phyloP scores from a whole-genome alignment of 345 rosid species.

The Eucalyptus virginea region DNA sequence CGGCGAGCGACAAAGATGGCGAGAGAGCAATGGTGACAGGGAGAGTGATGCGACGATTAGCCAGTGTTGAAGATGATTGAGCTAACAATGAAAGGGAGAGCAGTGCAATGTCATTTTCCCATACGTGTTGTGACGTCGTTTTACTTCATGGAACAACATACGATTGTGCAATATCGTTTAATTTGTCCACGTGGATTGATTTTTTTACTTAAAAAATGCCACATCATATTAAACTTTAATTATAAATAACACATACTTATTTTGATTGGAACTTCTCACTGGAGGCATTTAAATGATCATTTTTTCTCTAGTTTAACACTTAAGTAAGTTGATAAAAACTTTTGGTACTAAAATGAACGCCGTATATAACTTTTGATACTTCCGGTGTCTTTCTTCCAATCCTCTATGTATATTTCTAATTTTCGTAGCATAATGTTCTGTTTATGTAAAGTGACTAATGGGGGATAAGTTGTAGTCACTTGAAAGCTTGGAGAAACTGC shows the following conservation, averaged over 20 bases:
- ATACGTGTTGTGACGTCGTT: background rate
- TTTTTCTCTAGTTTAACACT: too few species aligned
- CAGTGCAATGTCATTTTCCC: background rate
- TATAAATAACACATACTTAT: background rate
- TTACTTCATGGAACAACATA: background rate
- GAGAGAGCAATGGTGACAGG: background rate
- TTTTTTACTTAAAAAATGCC: too few species aligned
- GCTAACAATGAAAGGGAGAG: background rate
- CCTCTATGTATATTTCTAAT: background rate
- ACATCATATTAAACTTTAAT: background rate
- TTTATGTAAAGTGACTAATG: background rate
- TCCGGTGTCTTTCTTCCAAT: background rate
- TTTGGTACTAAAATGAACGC: rapidly evolving
- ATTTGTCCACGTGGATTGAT: background rate
- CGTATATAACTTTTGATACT: background rate
- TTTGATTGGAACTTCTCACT: rapidly evolving
- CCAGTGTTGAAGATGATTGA: background rate
- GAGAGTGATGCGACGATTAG: background rate
- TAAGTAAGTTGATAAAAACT: background rate
- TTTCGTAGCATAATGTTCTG: background rate
- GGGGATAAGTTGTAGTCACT: background rate
- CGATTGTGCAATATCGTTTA: background rate
- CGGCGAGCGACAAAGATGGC: background rate
- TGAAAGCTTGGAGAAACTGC: background rate
- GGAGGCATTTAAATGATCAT: background rate